Conservation (phyloP, 495 filamentous ascomycete genomes). For the Penicillium longicatenatum region DNA sequence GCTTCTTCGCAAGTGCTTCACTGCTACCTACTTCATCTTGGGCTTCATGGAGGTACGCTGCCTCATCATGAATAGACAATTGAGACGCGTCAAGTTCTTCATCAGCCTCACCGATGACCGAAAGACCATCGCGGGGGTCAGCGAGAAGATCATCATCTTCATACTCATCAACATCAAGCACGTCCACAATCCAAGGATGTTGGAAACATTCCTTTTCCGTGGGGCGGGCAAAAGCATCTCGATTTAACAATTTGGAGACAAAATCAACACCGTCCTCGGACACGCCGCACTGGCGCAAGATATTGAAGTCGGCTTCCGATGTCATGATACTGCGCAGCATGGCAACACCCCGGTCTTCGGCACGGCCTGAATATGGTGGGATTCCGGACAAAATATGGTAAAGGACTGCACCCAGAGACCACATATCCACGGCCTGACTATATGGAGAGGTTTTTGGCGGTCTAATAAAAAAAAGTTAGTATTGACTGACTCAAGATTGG, state of each 20-base stretch:
- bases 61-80: conserved; percentile 50
- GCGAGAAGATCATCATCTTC: conserved; percentile 52
- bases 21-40: conserved; percentile 33
- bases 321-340: conserved; percentile 87
- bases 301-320: conserved; percentile 59
- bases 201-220: conserved; percentile 62
- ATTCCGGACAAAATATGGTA: conserved; percentile 75
- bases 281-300: conserved; percentile 56
- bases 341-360: conserved; percentile 55
- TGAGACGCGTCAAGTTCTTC: conserved; percentile 66
- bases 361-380: conserved; percentile 74
- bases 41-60: conserved; percentile 22
- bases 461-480: conserved; percentile 30
- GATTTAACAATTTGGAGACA: conserved; percentile 72
- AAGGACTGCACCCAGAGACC: conserved; percentile 90
- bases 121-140: conserved; percentile 51
- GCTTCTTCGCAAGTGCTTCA: conserved; percentile 43
- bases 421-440: conserved; percentile 87
- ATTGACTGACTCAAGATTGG: background rate
- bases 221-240: conserved; percentile 67
- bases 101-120: conserved; percentile 50
- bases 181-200: conserved; percentile 66
- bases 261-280: conserved; percentile 70
- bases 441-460: conserved; percentile 62
- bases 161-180: conserved; percentile 42